phyloP scores from a whole-genome alignment of 306 rosid species.

The Prunus fruticosa region DNA sequence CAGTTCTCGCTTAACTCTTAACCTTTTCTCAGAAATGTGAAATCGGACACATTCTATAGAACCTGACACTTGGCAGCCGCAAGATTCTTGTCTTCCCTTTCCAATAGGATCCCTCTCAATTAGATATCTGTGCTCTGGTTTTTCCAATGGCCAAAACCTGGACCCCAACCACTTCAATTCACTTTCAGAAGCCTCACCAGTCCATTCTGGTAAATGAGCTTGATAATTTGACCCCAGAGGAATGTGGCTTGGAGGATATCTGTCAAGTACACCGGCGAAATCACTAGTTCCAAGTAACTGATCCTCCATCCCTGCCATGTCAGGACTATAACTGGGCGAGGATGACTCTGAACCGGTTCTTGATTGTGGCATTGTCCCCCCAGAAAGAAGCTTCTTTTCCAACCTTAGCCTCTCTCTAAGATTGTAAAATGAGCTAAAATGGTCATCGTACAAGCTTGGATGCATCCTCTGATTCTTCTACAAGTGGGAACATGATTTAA shows the following conservation, averaged over 20 bases:
- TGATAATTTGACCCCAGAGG: conserved; percentile 50
- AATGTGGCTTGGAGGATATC: conserved; percentile 16
- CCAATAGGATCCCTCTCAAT: conserved; percentile 80
- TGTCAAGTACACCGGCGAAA: conserved; percentile 20
- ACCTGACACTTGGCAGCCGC: conserved; percentile 60
- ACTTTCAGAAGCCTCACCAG: conserved; percentile 42
- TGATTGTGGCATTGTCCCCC: conserved; percentile 18
- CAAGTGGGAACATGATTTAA: conserved; percentile 24
- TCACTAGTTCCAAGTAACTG: conserved; percentile 24
- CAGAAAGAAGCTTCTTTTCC: conserved; percentile 31
- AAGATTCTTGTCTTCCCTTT: conserved; percentile 72
- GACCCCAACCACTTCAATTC: conserved; percentile 77
- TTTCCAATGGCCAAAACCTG: conserved; percentile 58
- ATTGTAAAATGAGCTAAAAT: conserved; percentile 46
- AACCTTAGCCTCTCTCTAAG: conserved; percentile 55
- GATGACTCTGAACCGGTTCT: conserved; percentile 35
- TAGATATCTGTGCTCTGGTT: conserved; percentile 31
- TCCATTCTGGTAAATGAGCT: conserved; percentile 70
- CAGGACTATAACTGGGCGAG: conserved; percentile 28
- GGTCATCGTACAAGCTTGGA: conserved; percentile 69
- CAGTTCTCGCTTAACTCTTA: conserved; percentile 56
- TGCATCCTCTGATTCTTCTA: conserved; percentile 68
- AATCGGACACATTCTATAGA: conserved; percentile 63
- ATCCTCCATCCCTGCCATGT: conserved; percentile 18
- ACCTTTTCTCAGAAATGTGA: conserved; percentile 66